Percentiles rank a stretch among this genome's conserved stretches.
phyloP scores from a whole-genome alignment of 1,284 basidiomycete species.

The Psilocybe mexicana region DNA sequence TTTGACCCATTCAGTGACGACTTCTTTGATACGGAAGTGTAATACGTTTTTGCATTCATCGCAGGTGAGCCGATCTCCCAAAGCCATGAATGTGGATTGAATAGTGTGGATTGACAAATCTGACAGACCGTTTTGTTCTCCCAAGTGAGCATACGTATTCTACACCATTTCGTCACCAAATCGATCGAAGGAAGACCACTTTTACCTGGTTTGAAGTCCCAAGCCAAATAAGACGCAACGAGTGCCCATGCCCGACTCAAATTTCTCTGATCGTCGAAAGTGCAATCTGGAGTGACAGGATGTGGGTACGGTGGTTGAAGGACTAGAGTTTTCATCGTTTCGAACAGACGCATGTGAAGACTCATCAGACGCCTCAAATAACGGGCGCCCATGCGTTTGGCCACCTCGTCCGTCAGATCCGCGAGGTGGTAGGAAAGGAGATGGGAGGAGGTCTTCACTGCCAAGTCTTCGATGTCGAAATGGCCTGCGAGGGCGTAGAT shows the following conservation, averaged over 20 bases:
- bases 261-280: slow-evolving; percentile 49
- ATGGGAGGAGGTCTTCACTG: slow-evolving; percentile 40
- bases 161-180: not conserved
- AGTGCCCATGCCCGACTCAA: slow-evolving; percentile 55
- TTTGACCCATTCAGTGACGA: slow-evolving; percentile 18
- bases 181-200: not conserved
- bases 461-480: slow-evolving; percentile 39
- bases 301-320: slow-evolving; percentile 54
- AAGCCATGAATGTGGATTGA: slow-evolving; percentile 13
- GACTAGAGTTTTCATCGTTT: slow-evolving; percentile 40
- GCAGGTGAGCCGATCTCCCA: slow-evolving; percentile 19
- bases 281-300: slow-evolving; percentile 45
- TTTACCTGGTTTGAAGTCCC: slow-evolving; percentile 56
- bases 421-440: slow-evolving; percentile 40
- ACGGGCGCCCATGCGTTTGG: slow-evolving; percentile 39
- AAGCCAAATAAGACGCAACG: slow-evolving; percentile 53
- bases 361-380: slow-evolving; percentile 54
- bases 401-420: slow-evolving; percentile 42
- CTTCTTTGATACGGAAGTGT: slow-evolving; percentile 14
- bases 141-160: too few species aligned
- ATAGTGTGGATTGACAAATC: slow-evolving; percentile 20
- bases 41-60: slow-evolving; percentile 14
- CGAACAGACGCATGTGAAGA: slow-evolving; percentile 40
- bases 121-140: not conserved
- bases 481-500: slow-evolving; percentile 45